Conservation (phyloP, 805 yeast species). For the Schwanniomyces polymorphus region DNA sequence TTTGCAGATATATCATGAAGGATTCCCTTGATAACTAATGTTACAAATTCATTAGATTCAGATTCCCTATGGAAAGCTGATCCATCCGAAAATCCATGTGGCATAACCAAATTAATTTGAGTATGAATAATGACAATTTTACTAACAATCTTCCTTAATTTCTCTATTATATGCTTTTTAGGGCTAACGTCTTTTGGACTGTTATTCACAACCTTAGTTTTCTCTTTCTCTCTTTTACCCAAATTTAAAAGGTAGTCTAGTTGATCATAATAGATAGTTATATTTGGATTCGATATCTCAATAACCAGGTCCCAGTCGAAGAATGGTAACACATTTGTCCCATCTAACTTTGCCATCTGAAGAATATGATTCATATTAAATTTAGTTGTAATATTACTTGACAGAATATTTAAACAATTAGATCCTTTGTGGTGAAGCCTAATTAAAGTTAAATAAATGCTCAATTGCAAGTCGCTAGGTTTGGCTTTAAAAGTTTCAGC, state of each 20-base stretch:
- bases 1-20: constrained; percentile 27
- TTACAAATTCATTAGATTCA: constrained; percentile 23
- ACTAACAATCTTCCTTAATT: constrained; percentile 17
- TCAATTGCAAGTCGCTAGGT: constrained; percentile 4
- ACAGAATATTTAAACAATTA: constrained; percentile 35
- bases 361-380: constrained; percentile 21
- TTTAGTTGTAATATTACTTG: constrained; percentile 26
- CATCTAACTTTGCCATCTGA: constrained; percentile 5
- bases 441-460: constrained; percentile 26
- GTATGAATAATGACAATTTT: constrained; percentile 32
- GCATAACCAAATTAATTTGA: constrained; percentile 28
- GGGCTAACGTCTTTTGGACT: background rate
- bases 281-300: constrained; percentile 32
- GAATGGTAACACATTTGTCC: constrained; percentile 3
- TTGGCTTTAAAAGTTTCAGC: constrained; percentile 9
- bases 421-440: constrained; percentile 27
- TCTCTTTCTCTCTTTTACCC: constrained; percentile 6
- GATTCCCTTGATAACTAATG: constrained; percentile 20
- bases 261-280: constrained; percentile 41
- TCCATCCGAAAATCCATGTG: constrained; percentile 15
- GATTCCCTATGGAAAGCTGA: constrained; percentile 23
- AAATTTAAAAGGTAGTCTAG: constrained; percentile 15
- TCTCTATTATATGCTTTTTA: constrained; percentile 5
- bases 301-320: constrained; percentile 14
- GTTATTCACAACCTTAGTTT: background rate